A percentile compares a stretch with the other conserved stretches of the same genome.
Evolutionary conservation across 805 yeast genomes (phyloP).

Genomic region (Ogataea naganishii): DNA sequence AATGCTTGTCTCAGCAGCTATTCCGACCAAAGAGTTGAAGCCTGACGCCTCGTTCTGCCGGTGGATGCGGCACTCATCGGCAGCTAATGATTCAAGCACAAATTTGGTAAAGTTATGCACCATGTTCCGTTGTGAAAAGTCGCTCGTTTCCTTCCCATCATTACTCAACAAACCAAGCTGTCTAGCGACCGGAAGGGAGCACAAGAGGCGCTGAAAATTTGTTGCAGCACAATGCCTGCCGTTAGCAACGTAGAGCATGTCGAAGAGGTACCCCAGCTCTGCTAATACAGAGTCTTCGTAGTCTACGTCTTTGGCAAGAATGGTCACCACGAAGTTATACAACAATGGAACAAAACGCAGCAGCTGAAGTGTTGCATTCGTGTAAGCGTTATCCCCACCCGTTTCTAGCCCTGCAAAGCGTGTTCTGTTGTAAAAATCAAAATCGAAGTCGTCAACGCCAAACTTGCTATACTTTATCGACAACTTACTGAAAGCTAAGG

Average conservation of each 20-base stretch:
- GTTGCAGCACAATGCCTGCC: constrained; percentile 76
- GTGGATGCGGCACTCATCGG: constrained; percentile 36
- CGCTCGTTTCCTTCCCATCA: constrained; percentile 36
- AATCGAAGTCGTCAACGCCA: constrained; percentile 93
- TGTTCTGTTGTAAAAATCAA: constrained; percentile 73
- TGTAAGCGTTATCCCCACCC: constrained; percentile 68
- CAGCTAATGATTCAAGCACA: constrained; percentile 40
- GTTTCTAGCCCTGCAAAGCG: constrained; percentile 79
- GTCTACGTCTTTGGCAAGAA: constrained; percentile 46
- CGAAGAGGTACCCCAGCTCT: constrained; percentile 83
- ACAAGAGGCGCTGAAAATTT: constrained; percentile 57
- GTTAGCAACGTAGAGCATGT: constrained; percentile 78
- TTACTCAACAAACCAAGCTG: constrained; percentile 44
- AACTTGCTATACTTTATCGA: constrained; percentile 79
- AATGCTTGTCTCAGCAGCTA: constrained; percentile 33
- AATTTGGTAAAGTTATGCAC: constrained; percentile 52
- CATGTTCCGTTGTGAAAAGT: constrained; percentile 32
- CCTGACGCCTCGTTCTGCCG: constrained; percentile 8
- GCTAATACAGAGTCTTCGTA: constrained; percentile 46
- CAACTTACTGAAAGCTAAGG: constrained; percentile 52
- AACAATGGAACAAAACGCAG: constrained; percentile 70
- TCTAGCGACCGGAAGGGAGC: constrained; percentile 39
- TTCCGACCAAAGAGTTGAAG: constrained; percentile 28
- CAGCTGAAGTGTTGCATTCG: constrained; percentile 72
- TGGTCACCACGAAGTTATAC: constrained; percentile 52